Evolutionary conservation across 306 rosid genomes (phyloP), one percentile per base, ranked within the genome.

Genomic region (Pyrus betulifolia): DNA sequence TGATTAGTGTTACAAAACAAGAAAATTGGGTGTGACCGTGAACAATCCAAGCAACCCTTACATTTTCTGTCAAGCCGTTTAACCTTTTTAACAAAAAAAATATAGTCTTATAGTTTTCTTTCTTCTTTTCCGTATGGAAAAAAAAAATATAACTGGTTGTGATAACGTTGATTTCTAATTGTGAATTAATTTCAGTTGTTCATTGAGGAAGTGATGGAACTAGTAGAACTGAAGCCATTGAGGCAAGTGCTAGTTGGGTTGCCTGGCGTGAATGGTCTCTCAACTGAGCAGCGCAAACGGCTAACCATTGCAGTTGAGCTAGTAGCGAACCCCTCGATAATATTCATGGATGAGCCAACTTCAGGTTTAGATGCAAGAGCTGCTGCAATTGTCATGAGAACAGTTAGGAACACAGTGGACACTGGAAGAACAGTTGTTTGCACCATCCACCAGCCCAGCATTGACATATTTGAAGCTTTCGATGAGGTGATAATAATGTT

Each of bases 281-380:
- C 90, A 5, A 84, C 84, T 10, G 90, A 87, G 78, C 88, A 87
- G 76, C 83, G 90, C 49, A 84, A 82, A 71, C 76, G 90, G 81
- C 78, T 87, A 8, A 87, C 90, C 2, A 87, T 87, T 22, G 90
- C 90, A n/a, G 87, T 87, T 38, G 88, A 87, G 71, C 82, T 87
- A 22, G 88, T 87, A 5, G 90, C 90, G 4, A 87, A 87, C 65
- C 90, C 90, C 42, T 13, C 52, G 18, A 46, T 46, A 46, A 46
- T 46, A 46, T 46, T 46, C 18, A 46, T 46, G 52, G 52, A 84
- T 67, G 90, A 87, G 74, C 90, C 87, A 42, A 87, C 90, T 68
- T 87, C 90, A 18, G 90, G 90, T 9, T 75, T 87, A 9, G 90
- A 87, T 78, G 90, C 90, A 31, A 87, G 90, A 77, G 88, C 90